Base-by-base conservation (phyloP, 2,329 filamentous ascomycete species). In the Phaeosphaeriaceae sp. region DNA sequence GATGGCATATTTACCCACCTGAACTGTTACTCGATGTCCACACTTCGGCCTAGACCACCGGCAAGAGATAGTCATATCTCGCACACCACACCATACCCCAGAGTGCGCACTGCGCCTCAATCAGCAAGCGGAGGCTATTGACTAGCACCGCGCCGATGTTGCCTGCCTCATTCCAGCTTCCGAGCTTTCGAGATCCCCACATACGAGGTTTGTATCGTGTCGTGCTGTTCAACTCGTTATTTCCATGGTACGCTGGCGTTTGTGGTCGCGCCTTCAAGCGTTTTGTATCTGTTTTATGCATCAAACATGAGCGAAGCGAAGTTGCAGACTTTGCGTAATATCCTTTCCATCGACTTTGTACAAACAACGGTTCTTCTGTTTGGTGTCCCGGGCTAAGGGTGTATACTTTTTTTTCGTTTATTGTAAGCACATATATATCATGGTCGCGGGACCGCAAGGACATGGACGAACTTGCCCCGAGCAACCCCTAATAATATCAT, bases 1-100 rank as follows among this genome's bases (percentile, higher is more conserved):
- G 24, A 54, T 24, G 25, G 44, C 41, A 60, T n/a, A 48, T 7
- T 13, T 60, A 21, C 31, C 49, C 33, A n/a, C n/a, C n/a, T n/a
- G n/a, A n/a, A n/a, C n/a, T n/a, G n/a, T n/a, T n/a, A n/a, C n/a
- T 27, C 33, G 33, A 51, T 24, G 7, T 51, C 36, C n/a, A n/a
- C 22, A 44, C 40, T 20, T 24, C 22, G 49, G 21, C 49, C 21
- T 19, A 41, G 4, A 21, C 24, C 15, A 42, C 36, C 31, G 27
- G 13, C 36, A 11, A 33, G 40, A 40, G 20, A 19, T 51, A 3
- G 21, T 4, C 36, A 45, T 10, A 31, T 10, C 49, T 51, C 11
- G 22, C 24, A 13, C 36, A 40, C 27, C 21, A 27, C 9, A 20
- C 42, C 21, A 45, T 21, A 13, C 19, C 19, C 19, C 21, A 11